A percentile compares a stretch with the other conserved stretches of the same genome.
Evolutionary conservation across 140 eudicot genomes (phyloP).

Genomic region (Anethum foeniculum): DNA sequence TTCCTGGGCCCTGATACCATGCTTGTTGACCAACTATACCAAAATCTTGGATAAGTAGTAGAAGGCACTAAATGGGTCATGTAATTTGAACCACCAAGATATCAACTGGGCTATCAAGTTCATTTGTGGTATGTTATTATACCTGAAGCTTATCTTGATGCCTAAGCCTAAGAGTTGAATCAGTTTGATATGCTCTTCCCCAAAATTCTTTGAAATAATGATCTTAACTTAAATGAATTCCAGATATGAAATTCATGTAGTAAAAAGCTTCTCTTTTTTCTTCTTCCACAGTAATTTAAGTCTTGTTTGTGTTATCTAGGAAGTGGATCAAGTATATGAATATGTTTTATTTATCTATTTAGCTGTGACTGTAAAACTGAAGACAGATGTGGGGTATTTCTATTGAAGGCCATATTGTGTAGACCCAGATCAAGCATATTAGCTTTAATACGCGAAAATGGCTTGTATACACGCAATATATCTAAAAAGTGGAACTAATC

Average conservation of each 20-base stretch:
- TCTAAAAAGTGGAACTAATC: not conserved
- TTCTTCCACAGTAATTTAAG: too few relatives aligned
- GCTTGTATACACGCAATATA: not conserved
- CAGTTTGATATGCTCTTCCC: not conserved
- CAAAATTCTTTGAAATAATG: not conserved
- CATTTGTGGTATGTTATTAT: not conserved
- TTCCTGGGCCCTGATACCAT: not conserved
- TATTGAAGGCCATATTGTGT: not conserved
- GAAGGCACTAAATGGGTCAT: not conserved
- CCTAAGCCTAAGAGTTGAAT: not conserved
- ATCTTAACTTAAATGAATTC: not conserved
- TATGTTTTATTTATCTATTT: not conserved
- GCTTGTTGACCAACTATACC: not conserved
- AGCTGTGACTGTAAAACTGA: not conserved
- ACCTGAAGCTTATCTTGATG: not conserved
- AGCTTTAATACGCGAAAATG: not conserved
- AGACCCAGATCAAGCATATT: not conserved
- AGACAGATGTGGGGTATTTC: not conserved
- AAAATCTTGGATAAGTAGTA: not conserved
- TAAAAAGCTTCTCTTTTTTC: not conserved
- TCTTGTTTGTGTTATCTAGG: not conserved
- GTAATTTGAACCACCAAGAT: not conserved
- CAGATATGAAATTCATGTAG: not conserved
- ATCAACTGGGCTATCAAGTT: not conserved
- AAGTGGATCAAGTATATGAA: not conserved